Evolutionary conservation across 2,329 filamentous ascomycete species (phyloP).

Genomic region (Colletotrichum higginsianum): DNA sequence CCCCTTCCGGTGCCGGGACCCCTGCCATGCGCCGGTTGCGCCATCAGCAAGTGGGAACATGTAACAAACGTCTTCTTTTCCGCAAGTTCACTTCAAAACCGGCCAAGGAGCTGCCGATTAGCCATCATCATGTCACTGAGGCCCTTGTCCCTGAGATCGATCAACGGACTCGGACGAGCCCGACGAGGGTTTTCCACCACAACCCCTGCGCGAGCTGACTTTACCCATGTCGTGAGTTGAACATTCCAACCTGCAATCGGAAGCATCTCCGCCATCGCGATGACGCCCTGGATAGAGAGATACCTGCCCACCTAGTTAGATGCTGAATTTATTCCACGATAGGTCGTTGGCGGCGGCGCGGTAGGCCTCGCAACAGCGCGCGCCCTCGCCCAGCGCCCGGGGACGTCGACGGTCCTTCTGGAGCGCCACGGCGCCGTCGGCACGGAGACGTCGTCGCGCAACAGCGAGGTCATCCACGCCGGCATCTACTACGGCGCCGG

Average conservation of each 20-base stretch:
- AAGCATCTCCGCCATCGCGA: conserved; percentile 1
- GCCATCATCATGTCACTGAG: conserved; percentile 25
- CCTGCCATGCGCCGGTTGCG: conserved; percentile 25
- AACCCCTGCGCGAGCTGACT: conserved; percentile 54
- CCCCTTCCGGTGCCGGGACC: background rate
- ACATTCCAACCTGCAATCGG: conserved; percentile 1
- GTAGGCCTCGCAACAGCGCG: conserved; percentile 87
- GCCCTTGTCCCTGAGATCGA: conserved; percentile 4
- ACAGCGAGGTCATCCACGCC: conserved; percentile 96
- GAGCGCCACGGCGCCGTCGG: conserved; percentile 84
- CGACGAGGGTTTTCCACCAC: conserved; percentile 54
- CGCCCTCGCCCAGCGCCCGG: conserved; percentile 75
- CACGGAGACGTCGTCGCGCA: conserved; percentile 90
- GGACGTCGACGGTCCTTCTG: conserved; percentile 80
- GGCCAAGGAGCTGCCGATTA: background rate
- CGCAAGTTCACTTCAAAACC: background rate
- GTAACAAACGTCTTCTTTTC: background rate
- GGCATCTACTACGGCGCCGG: conserved; percentile 88
- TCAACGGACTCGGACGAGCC: conserved; percentile 6
- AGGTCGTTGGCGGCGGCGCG: conserved; percentile 74
- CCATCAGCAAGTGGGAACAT: conserved; percentile 30
- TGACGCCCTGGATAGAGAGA: background rate
- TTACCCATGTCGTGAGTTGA: conserved; percentile 61
- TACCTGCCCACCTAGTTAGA: no score
- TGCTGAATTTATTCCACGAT: background rate